Evolutionary conservation across 1,139 yeast species (phyloP).

Genomic region (Hyphopichia burtonii): DNA sequence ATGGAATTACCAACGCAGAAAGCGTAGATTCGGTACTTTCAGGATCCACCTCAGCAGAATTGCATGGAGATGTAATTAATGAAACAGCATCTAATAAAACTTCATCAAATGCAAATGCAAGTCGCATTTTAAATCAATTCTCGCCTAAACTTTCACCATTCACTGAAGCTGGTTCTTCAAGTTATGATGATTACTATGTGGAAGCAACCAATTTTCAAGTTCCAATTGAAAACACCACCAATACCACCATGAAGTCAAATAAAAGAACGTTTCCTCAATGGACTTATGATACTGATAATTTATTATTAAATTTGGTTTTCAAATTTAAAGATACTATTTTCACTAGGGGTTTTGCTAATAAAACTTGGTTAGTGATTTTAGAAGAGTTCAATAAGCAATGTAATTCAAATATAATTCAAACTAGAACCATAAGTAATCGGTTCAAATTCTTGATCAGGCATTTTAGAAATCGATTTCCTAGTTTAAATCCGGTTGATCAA

Average conservation of each 20-base stretch:
- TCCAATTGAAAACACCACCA: too few relatives aligned
- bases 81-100: too few relatives aligned
- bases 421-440: constrained; percentile 30
- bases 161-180: not conserved
- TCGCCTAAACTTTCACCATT: not conserved
- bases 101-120: not conserved
- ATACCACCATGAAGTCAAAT: not conserved
- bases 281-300: constrained; percentile 28
- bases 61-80: too few relatives aligned
- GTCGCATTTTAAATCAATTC: not conserved
- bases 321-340: constrained; percentile 22
- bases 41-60: too few relatives aligned
- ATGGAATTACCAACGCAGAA: too few relatives aligned
- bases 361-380: constrained; percentile 28
- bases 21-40: too few relatives aligned
- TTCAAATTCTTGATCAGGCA: constrained; percentile 24
- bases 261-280: constrained; percentile 13
- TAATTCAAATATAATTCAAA: constrained; percentile 22
- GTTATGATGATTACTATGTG: not conserved
- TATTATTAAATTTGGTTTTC: constrained; percentile 20
- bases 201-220: not conserved
- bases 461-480: constrained; percentile 19
- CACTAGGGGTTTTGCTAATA: constrained; percentile 28
- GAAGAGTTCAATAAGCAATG: constrained; percentile 21
- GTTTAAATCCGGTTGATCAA: constrained; percentile 12